Base-by-base conservation (phyloP, 2,329 filamentous ascomycete genomes). In the Tolypocladium amazonense region DNA sequence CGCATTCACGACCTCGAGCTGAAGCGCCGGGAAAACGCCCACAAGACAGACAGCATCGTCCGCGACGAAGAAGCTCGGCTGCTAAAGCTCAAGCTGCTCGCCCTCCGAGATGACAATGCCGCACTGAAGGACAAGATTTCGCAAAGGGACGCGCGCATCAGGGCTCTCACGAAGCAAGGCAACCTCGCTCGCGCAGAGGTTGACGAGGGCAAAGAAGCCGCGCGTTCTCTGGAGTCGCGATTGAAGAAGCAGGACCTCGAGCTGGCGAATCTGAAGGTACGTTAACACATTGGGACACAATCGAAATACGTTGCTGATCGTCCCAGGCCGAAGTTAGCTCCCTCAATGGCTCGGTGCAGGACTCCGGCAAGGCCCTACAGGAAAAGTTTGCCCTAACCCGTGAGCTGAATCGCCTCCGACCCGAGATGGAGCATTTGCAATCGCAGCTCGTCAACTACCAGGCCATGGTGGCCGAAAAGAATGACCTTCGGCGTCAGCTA, bases 401-500 rank as follows among this genome's bases (percentile, higher is more conserved):
- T 52, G 81, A 85, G 64, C 67, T 85, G 9, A 76, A 78, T 35
- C 70, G 77, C 8, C 68, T 86, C 14, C 81, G 80, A 62, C 81
- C 81, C 30, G 81, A 86, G 65, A 64, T 84, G 20, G 81, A 85
- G 47, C 81, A 84, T 59, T 73, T 86, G 33, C 75, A 77, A 63
- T 78, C 80, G 2, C 81, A 85, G 66, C 70, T 85, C 14, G 69
- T 75, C 35, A 77, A 80, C 18, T 85, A 92, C 58, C 86, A 92
- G 67, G 80, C 82, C 2, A 76, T 90, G 14, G 77, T 95, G 20
- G 79, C 88, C 1, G 91, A 96, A 69, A 96, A 95, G 71, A 79
- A 93, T 54, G 81, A 88, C 2, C 75, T 97, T 18, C 87, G 94
- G 69, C 86, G 89, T 55, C 89, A 94, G 72, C 73, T 96, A 35